Evolutionary conservation across 257 asterid genomes (phyloP), one percentile per base, ranked within the genome.

Genomic region (Petunia axillaris): DNA sequence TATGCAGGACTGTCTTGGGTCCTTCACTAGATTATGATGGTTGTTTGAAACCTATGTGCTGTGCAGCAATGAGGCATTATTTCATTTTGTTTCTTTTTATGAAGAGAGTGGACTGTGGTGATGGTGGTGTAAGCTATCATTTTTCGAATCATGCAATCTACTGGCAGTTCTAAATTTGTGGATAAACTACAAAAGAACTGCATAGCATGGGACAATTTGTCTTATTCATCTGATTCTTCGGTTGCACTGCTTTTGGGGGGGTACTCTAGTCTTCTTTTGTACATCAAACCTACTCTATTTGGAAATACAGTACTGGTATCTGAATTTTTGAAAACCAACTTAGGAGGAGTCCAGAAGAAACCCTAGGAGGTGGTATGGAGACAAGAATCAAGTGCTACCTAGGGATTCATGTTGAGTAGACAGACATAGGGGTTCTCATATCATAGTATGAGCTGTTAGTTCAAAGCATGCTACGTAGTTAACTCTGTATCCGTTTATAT

Each of bases 121-220:
- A 25, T 11, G 77, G 77, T 38, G 62, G 44, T 25, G 25, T 25
- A 73, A 73, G 77, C 77, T 73, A 48, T 71, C 43, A 48, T 6
- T 5, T 41, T 50, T 50, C 62, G 50, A 50, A 48, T 73, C 59
- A 36, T 50, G 43, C 62, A 50, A 35, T 50, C 11, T 50, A 48
- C 62, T 5, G 4, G 57, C 44, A 46, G 59, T 70, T 40, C 77
- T 70, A 68, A 68, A n/a, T 68, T n/a, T 68, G 57, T 68, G 39
- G n/a, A 43, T 68, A 58, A 73, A 73, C 77, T 50, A 50, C 44
- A 73, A 73, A 9, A 73, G 62, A 35, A 73, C 77, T 71, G 44
- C 16, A 73, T 50, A 11, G 77, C 35, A 50, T 60, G 37, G 43
- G 62, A 36, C 36, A 48, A 35, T 48, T 48, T 71, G 60, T 11